Base-by-base conservation (phyloP, 345 rosid species). In the Pistacia atlantica region DNA sequence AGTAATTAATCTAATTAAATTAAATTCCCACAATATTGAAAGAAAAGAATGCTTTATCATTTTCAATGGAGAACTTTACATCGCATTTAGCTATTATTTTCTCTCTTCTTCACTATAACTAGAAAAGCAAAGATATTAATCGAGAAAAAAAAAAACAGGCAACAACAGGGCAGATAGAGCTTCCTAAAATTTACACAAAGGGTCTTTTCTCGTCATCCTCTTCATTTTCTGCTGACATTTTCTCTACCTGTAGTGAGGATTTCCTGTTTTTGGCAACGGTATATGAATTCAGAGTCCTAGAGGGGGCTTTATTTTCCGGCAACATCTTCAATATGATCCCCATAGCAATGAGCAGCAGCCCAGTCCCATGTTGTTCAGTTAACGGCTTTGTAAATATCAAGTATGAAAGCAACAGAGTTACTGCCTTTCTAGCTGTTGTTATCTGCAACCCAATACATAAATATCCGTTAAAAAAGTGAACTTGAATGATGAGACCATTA, bases 361-460 rank as follows among this genome's bases (percentile, higher is more conserved):
- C 98, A 1, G 91, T 72, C 35, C 90, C 93, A 31, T 93, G 98
- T 72, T 91, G 97, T 81, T 89, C 98, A 0, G 97, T 90, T 70
- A 93, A 78, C 11, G 98, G 98, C 86, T 93, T 93, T n/a, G 98
- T 90, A 76, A 93, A 93, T 84, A 93, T 87, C 90, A 89, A 72
- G 80, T 90, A 93, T 8, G 95, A 93, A 16, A 93, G 85, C 81
- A 90, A 75, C 79, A 93, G 75, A 51, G 95, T 90, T 3, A 91
- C 92, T 8, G 91, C 97, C 76, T 91, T 91, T 81, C 98, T 88
- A 33, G 98, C 98, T 8, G 95, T 93, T 60, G 98, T 91, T 82
- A 91, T 86, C 97, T 93, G 83, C 84, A 73, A 45, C 42, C 7
- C 56, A 37, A 8, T 33, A n/a, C 45, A 42, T 42, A 42, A 37